phyloP scores from a whole-genome alignment of 2,329 filamentous ascomycete genomes.

The Fusarium caatingaense region DNA sequence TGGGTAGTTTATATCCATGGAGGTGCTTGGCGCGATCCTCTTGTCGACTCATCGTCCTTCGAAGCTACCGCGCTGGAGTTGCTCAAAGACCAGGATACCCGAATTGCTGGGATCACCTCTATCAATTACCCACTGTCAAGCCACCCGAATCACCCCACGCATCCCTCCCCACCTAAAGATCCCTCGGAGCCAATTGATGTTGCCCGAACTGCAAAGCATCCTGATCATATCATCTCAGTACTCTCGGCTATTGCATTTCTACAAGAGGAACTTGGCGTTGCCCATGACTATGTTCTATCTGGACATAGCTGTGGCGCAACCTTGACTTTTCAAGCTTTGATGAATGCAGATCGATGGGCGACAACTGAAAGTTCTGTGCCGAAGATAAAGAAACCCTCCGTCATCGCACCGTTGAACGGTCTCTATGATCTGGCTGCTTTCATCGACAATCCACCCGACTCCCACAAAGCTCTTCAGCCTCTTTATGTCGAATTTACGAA shows the following conservation, averaged over 20 bases:
- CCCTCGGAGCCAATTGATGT: not conserved
- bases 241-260: conserved; percentile 1
- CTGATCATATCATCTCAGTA: conserved; percentile 1
- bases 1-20: conserved; percentile 9
- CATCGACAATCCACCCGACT: not conserved
- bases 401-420: not conserved
- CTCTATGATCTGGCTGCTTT: conserved; percentile 5
- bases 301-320: not conserved
- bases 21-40: conserved; percentile 13
- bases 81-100: not conserved
- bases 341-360: not conserved
- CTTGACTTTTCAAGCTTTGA: not conserved
- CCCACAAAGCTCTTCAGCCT: not conserved
- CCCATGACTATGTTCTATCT: not conserved
- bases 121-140: conserved; percentile 9
- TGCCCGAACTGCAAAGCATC: not conserved
- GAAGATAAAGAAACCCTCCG: fast-evolving
- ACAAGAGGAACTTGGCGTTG: not conserved
- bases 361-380: not conserved
- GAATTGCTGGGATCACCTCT: not conserved
- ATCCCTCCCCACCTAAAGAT: not conserved
- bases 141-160: not conserved
- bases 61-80: not conserved
- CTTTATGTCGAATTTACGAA: not conserved
- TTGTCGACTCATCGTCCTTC: conserved; percentile 4